phyloP scores from a whole-genome alignment of 805 yeast genomes.

The Zygotorulaspora chibaensis region DNA sequence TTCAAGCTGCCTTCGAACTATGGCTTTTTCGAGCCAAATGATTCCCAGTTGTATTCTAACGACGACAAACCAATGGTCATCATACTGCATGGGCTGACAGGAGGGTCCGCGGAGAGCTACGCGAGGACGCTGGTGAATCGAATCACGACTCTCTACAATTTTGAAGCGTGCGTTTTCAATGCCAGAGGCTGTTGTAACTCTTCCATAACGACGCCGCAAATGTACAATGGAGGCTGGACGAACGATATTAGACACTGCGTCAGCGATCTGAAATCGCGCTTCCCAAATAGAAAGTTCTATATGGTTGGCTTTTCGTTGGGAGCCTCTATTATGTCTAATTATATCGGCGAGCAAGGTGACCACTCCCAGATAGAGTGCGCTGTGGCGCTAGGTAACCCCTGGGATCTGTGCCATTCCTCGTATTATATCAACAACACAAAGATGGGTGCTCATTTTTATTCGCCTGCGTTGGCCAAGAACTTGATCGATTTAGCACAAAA shows the following conservation, averaged over 20 bases:
- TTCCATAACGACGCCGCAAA: conserved; percentile 58
- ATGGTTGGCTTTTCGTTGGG: conserved; percentile 82
- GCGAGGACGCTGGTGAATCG: conserved; percentile 54
- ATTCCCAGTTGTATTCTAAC: conserved; percentile 34
- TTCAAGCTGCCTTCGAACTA: conserved; percentile 22
- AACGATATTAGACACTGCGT: conserved; percentile 61
- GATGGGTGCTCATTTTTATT: conserved; percentile 46
- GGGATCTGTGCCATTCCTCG: conserved; percentile 61
- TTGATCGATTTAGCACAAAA: conserved; percentile 40
- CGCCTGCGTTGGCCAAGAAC: conserved; percentile 48
- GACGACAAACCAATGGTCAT: conserved; percentile 56
- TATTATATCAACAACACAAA: conserved; percentile 39
- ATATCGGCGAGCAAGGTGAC: conserved; percentile 60
- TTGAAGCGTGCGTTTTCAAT: conserved; percentile 68
- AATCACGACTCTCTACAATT: conserved; percentile 37
- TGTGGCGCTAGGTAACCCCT: conserved; percentile 60
- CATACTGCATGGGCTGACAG: conserved; percentile 72
- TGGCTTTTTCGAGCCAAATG: conserved; percentile 37
- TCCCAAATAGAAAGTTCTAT: conserved; percentile 62
- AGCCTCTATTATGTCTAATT: conserved; percentile 65
- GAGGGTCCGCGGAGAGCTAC: conserved; percentile 80
- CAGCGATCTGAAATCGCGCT: conserved; percentile 43
- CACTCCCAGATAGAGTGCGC: conserved; percentile 49
- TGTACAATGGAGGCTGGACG: conserved; percentile 69
- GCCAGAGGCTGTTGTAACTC: conserved; percentile 75